phyloP scores from a whole-genome alignment of 148 eudicot species.

The Cornus controversa region DNA sequence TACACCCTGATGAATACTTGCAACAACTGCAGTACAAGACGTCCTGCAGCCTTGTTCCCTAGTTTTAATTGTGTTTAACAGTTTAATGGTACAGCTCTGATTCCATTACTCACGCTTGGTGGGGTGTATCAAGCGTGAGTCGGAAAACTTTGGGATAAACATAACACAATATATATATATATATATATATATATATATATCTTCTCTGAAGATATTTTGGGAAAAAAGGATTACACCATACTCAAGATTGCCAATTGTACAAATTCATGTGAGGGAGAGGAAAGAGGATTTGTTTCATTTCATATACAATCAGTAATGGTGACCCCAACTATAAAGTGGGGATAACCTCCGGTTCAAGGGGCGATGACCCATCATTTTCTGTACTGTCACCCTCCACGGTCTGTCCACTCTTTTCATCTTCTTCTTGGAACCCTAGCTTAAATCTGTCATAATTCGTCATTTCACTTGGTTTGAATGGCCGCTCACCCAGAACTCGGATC shows the following conservation, averaged over 20 bases:
- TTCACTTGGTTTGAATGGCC: conserved; percentile 65
- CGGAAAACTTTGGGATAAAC: not conserved
- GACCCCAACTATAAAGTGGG: conserved; percentile 31
- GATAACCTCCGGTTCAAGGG: conserved; percentile 62
- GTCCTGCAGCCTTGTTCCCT: not conserved
- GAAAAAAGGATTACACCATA: not conserved
- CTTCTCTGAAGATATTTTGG: too few relatives aligned
- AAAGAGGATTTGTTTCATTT: conserved; percentile 1
- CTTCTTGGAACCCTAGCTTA: conserved; percentile 58
- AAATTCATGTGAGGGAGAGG: not conserved
- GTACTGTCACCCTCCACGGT: conserved; percentile 24
- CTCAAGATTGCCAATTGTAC: not conserved
- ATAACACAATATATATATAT: too few relatives aligned
- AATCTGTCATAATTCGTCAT: conserved; percentile 70
- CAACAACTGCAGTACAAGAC: not conserved
- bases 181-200: too few relatives aligned
- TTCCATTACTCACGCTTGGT: too few relatives aligned
- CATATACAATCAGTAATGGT: not conserved
- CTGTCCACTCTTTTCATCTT: conserved; percentile 25
- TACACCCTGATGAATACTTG: not conserved
- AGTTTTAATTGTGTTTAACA: not conserved
- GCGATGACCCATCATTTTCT: conserved; percentile 47
- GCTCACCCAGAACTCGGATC: conserved; percentile 70
- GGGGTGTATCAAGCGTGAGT: not conserved
- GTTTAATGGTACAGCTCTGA: too few relatives aligned